Base-by-base conservation (phyloP, 306 rosid genomes). In the Pyrus pyrifolia region DNA sequence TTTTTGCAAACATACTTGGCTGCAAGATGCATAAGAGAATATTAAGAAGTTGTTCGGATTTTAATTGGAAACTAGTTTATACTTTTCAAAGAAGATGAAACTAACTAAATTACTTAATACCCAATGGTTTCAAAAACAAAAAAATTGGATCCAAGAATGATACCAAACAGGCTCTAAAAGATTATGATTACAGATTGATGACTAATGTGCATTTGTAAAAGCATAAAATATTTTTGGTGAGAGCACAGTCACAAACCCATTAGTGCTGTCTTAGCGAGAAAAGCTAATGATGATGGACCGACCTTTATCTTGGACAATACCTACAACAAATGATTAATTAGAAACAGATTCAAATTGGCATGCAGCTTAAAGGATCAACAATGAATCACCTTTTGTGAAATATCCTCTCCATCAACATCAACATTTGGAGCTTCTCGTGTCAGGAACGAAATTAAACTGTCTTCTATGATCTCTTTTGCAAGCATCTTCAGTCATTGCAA, bases 401-500 rank as follows among this genome's bases (percentile, higher is more conserved):
- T 73, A 68, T 81, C 74, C 82, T 86, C 95, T 65, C 81, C 86
- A 31, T 86, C 91, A 78, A 80, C 73, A 80, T 90, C 93, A 83
- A 74, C 31, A 73, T 88, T 83, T 74, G 96, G 91, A 80, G 82
- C 87, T 83, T 90, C 97, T 58, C 46, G 82, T 31, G 93, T 85
- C 79, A 95, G 85, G 84, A 88, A 84, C 25, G 93, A 81, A 87
- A 90, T 87, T 82, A 92, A 67, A 77, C 87, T 90, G 76, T 89
- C 98, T 89, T 90, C 97, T 80, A 95, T 82, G 73, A 90, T 89
- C 84, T 90, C 96, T 89, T 86, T 95, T 27, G 97, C 97, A 78
- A 89, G 97, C 97, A 95, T 95, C 98, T 95, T 75, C 46, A 78
- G 22, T 71, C 66, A 80, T 70, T 51, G 72, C 71, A 62, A 77